Conservation (phyloP, 2,329 filamentous ascomycete species). For the Pseudogymnoascus verrucosus region DNA sequence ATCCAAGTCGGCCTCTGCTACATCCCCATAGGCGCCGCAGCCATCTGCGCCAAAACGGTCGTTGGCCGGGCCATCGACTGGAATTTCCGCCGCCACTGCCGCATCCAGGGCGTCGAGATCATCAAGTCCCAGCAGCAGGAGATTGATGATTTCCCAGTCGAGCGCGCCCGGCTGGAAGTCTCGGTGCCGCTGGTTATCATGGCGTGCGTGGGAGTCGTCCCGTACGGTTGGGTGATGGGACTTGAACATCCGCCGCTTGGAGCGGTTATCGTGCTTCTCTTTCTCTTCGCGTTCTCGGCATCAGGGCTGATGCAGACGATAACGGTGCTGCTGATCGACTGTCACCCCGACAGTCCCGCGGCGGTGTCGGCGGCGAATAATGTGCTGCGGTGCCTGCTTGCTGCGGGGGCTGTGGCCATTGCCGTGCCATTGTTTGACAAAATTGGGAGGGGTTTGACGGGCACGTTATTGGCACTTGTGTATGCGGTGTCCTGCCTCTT, state of each 20-base stretch:
- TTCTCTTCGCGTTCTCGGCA: slow-evolving; percentile 15
- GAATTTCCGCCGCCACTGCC: slow-evolving; percentile 50
- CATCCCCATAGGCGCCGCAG: slow-evolving; percentile 40
- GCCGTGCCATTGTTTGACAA: slow-evolving; percentile 11
- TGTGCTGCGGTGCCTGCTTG: slow-evolving; percentile 13
- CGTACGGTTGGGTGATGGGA: slow-evolving; percentile 13
- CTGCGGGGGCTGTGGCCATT: slow-evolving; percentile 11
- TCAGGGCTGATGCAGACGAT: slow-evolving; percentile 14
- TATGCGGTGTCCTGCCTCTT: slow-evolving; percentile 34
- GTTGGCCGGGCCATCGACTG: slow-evolving; percentile 53
- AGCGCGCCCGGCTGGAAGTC: slow-evolving; percentile 13
- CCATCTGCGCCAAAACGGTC: slow-evolving; percentile 37
- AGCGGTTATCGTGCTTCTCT: slow-evolving; percentile 16
- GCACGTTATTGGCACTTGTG: slow-evolving; percentile 44
- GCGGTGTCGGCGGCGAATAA: slow-evolving; percentile 14
- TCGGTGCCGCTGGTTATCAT: slow-evolving; percentile 10
- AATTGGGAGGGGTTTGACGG: slow-evolving; percentile 42
- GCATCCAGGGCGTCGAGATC: slow-evolving; percentile 9
- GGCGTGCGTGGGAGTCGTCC: background rate
- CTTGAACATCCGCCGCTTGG: background rate
- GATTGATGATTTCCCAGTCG: slow-evolving; percentile 12
- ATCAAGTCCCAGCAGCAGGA: slow-evolving; percentile 9
- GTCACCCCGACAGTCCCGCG: slow-evolving; percentile 11
- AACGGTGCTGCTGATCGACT: slow-evolving; percentile 14
- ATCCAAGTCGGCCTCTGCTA: slow-evolving; percentile 28